Evolutionary conservation across 2,329 filamentous ascomycete genomes (phyloP), one percentile per base, ranked within the genome.

Genomic region (Sporothrix sp.): DNA sequence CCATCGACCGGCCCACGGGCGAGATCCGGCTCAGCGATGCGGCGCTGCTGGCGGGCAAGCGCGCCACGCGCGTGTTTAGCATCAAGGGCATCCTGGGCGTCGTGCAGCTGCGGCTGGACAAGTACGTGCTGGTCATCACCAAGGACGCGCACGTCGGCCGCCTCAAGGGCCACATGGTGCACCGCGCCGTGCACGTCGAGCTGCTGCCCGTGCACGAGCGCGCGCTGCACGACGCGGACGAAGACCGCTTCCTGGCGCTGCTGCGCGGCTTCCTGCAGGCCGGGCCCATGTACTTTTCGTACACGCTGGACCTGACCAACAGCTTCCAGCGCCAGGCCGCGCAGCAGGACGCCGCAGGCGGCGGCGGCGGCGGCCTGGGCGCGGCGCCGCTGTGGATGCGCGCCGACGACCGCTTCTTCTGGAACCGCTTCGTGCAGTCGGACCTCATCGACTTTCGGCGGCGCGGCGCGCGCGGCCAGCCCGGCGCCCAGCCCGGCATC

Each of bases 321-420:
- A 90, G 81, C 64, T 95, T 97, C 71, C 93, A 98, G 70, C 82
- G 93, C 57, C 93, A 97, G 65, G 82, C 90, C 3, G 81, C 90
- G 58, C 73, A 81, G 57, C 81, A 95, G 64, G 70, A 72, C 51
- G 77, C 78, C 14, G 46, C 42, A 4, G 33, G 44, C 10, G 30
- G 46, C 7, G 33, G 44, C 10, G 30, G 46, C 7, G 11, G 46
- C 16, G 50, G 30, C n/a, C 35, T 30, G 1, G 47, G 18, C 14
- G 50, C 42, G 18, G 72, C 76, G 50, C 90, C 93, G 11, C 69
- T 97, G 52, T 98, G 93, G 93, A 84, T 85, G 73, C 77, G 89
- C 59, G 84, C 91, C 56, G 93, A 98, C 66, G 90, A 97, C 65
- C 87, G 93, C 57, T 98, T 98, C 74, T 98, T 96, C 74, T 98